Evolutionary conservation across 2,329 filamentous ascomycete species (phyloP).

Genomic region (Fusarium brevicatenulatum): DNA sequence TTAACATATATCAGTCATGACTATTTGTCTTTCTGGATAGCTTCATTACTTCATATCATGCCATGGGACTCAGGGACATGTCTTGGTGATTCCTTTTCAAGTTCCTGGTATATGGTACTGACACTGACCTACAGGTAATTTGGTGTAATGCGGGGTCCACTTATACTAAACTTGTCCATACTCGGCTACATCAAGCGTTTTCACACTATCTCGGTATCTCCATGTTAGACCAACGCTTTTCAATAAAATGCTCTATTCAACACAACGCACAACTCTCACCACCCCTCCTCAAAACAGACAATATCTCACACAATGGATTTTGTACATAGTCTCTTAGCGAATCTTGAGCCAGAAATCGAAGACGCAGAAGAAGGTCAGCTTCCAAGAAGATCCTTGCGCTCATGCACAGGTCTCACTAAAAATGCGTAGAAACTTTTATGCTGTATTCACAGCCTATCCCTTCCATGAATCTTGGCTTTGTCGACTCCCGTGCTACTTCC

Average conservation of each 20-base stretch:
- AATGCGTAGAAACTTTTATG: constrained; percentile 80
- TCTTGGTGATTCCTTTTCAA: not conserved
- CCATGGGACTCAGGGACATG: not conserved
- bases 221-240: not conserved
- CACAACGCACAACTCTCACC: not conserved
- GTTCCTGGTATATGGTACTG: not conserved
- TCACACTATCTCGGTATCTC: not conserved
- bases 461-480: constrained; percentile 83
- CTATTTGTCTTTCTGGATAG: not conserved
- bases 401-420: constrained; percentile 12
- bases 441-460: constrained; percentile 82
- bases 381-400: not conserved
- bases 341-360: constrained; percentile 56
- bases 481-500: constrained; percentile 74
- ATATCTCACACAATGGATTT: constrained; percentile 20
- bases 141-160: not conserved
- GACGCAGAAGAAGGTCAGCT: constrained; percentile 60
- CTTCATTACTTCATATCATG: not conserved
- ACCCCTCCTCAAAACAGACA: not conserved
- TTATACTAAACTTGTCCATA: not conserved
- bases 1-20: not conserved
- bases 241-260: not conserved
- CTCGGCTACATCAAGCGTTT: not conserved
- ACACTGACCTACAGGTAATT: not conserved
- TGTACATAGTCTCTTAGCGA: constrained; percentile 40